Percentiles rank a stretch among this genome's conserved stretches.
Conservation (phyloP, 208 protist species). For the Angomonas ambiguus region DNA sequence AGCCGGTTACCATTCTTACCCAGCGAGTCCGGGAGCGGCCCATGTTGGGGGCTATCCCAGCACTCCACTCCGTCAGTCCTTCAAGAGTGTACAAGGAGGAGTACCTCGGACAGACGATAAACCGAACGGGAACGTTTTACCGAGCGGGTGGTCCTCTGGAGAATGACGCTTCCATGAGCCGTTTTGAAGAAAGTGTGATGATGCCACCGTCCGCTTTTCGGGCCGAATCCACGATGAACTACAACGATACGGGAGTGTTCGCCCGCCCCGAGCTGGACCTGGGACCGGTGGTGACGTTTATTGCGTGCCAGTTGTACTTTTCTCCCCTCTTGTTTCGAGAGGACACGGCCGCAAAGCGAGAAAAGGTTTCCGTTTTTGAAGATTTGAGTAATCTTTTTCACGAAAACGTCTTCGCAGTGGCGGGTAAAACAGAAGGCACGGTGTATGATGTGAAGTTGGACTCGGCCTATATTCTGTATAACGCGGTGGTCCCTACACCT, state of each 20-base stretch:
- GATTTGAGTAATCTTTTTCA: neutral
- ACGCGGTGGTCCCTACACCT: conserved; percentile 21
- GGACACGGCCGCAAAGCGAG: neutral
- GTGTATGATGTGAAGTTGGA: conserved; percentile 31
- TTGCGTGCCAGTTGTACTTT: neutral
- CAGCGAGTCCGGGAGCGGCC: neutral
- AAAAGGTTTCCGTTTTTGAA: neutral
- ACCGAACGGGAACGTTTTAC: neutral
- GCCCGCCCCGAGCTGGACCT: neutral
- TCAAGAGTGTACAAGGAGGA: neutral
- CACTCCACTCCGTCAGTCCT: neutral
- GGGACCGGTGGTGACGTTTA: conserved; percentile 3
- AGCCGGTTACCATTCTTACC: neutral
- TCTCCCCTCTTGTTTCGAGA: neutral
- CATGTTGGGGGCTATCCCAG: neutral
- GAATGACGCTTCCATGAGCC: neutral
- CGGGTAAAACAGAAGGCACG: conserved; percentile 15
- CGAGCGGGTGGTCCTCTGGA: neutral
- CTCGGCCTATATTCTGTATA: conserved; percentile 35
- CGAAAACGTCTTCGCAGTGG: neutral
- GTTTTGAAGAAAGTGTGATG: neutral
- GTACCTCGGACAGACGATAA: neutral
- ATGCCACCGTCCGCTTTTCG: neutral
- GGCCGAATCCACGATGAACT: neutral
- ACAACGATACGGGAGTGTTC: neutral